These are phyloP conservation scores for Tetrapisispora fleetii DNA, from an alignment of 805 yeast genomes.

Conservation along the genomic window DNA sequence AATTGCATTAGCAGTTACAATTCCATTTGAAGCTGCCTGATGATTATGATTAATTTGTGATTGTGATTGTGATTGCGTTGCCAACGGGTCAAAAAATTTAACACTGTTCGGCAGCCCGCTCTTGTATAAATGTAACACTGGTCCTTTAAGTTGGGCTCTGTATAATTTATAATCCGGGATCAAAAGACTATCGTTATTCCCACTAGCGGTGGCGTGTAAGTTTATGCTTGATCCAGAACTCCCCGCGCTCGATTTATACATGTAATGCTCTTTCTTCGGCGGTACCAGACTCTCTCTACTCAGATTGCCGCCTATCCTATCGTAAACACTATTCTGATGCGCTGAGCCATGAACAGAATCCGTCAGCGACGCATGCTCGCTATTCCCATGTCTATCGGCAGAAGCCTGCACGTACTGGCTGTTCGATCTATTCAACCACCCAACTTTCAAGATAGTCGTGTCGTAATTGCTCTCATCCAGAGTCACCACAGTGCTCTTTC, in stretches of 20 bases:
- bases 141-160: constrained; percentile 63
- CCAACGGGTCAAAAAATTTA: constrained; percentile 31
- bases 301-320: neutral
- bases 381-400: neutral
- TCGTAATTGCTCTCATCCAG: constrained; percentile 30
- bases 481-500: constrained; percentile 2
- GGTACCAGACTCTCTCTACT: neutral
- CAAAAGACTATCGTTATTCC: constrained; percentile 3
- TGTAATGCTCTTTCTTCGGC: neutral
- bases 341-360: neutral
- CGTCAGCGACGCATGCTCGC: neutral
- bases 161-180: constrained; percentile 35
- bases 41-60: neutral
- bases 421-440: constrained; percentile 50
- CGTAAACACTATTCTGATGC: neutral
- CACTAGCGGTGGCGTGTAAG: neutral
- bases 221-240: neutral
- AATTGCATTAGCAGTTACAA: too few species aligned
- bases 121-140: constrained; percentile 52
- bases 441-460: constrained; percentile 36
- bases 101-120: constrained; percentile 39
- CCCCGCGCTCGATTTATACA: neutral
- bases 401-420: constrained; percentile 13
- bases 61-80: neutral
- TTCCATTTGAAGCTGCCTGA: too few species aligned